Conservation (phyloP, 129 eudicot species). For the Artemisia tridentata region DNA sequence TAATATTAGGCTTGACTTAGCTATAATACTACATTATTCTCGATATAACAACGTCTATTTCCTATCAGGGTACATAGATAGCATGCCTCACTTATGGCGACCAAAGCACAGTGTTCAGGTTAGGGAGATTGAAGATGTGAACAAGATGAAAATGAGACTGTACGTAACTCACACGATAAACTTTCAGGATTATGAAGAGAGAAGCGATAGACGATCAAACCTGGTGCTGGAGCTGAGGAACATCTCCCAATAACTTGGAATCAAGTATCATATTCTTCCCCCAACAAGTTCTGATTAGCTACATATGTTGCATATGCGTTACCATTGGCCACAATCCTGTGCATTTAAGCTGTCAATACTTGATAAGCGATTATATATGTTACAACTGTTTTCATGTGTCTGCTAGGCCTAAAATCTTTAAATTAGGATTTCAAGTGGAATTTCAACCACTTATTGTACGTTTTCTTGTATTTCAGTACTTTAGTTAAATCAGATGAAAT, state of each 20-base stretch:
- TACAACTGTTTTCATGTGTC: background rate
- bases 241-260: too few relatives aligned
- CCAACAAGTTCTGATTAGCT: too few relatives aligned
- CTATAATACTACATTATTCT: background rate
- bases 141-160: too few relatives aligned
- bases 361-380: background rate
- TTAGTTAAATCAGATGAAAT: background rate
- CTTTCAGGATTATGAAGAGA: too few relatives aligned
- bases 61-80: constrained; percentile 46
- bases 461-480: background rate
- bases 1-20: background rate
- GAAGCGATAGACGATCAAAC: too few relatives aligned
- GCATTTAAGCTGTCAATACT: too few relatives aligned
- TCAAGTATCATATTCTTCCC: too few relatives aligned
- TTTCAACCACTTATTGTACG: background rate
- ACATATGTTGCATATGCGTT: background rate
- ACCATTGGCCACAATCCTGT: background rate
- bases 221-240: too few relatives aligned
- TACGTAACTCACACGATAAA: too few relatives aligned
- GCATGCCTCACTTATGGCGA: constrained; percentile 54
- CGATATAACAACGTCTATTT: background rate
- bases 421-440: background rate
- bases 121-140: constrained; percentile 41
- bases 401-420: background rate
- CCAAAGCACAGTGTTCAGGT: constrained; percentile 44